Evolutionary conservation across 2,329 filamentous ascomycete species (phyloP), one percentile per base, ranked within the genome.

Genomic region (Escovopsis sp.): DNA sequence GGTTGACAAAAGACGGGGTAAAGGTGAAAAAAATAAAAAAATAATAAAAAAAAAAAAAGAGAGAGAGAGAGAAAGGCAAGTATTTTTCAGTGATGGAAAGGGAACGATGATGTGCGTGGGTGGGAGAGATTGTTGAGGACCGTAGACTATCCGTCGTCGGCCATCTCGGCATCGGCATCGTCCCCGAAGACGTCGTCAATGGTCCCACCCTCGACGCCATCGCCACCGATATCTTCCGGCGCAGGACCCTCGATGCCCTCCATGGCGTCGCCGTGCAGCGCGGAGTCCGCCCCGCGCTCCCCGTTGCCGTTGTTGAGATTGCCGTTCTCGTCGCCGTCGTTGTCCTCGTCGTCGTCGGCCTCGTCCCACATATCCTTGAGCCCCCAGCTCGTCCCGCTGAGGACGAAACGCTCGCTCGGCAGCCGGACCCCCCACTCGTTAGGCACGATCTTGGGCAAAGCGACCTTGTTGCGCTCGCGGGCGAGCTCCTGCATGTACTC

Each of bases 401-500:
- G 61, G 21, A 79, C 76, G 46, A 79, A 81, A 37, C 75, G 67
- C 58, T 81, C 76, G 46, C 70, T 74, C 1, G 76, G 76, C 40
- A 81, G 53, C 10, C 76, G 60, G 6, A 79, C 66, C 17, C 76
- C 76, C 73, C 76, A 81, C 50, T 80, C 76, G 47, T 70, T 72
- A 29, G 70, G 65, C 11, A 70, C 60, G 13, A 80, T 69, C 41
- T 68, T 66, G 15, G 76, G 76, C 42, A 86, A 56, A 1, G 67
- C 69, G 19, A 79, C 63, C 46, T 71, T 72, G 57, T 86, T 86
- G 43, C 76, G 62, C 50, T 80, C 75, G 42, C 68, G 64, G 11
- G 80, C 82, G n/a, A 85, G 62, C 52, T 86, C 79, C 38, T 77
- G 60, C 61, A 87, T 66, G 55, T 80, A 86, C 44, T 88, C 82